Conservation (phyloP, 2,329 filamentous ascomycete species). For the Trichoderma koningiopsis region DNA sequence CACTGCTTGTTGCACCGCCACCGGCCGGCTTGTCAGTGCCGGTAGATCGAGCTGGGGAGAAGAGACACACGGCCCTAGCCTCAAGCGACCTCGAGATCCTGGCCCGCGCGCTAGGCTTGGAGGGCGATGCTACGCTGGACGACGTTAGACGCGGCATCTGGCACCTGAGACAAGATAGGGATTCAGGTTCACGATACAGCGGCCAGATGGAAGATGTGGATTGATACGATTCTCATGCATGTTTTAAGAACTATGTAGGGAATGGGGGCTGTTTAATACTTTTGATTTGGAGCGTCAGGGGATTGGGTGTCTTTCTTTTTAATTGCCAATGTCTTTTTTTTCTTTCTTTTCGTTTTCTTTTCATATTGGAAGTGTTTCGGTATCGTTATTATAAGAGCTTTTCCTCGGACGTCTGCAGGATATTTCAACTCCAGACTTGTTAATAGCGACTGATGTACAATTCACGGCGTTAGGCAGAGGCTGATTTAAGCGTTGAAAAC, state of each 20-base stretch:
- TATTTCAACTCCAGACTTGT: background rate
- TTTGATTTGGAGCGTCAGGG: background rate
- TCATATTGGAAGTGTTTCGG: background rate
- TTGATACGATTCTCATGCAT: background rate
- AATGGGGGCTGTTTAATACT: background rate
- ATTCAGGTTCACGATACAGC: background rate
- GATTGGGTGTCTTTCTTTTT: background rate
- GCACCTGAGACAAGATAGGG: constrained; percentile 33
- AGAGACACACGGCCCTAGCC: constrained; percentile 26
- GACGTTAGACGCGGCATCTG: constrained; percentile 41
- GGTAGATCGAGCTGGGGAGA: background rate
- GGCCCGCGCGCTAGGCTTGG: constrained; percentile 40
- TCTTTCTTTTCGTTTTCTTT: background rate
- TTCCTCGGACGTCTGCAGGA: background rate
- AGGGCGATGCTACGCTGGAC: constrained; percentile 40
- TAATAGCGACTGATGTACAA: background rate
- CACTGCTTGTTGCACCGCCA: background rate
- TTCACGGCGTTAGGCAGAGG: background rate
- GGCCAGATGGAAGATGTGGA: constrained; percentile 6
- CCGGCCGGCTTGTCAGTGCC: constrained; percentile 10
- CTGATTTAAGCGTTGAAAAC: background rate
- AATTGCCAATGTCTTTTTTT: background rate
- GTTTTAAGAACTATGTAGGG: background rate
- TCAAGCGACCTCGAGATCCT: constrained; percentile 41
- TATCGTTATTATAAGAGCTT: background rate